Evolutionary conservation across 164 flowering plant species (phyloP), one percentile per base, ranked within the genome.

Genomic region (Paratinospora sagittata): DNA sequence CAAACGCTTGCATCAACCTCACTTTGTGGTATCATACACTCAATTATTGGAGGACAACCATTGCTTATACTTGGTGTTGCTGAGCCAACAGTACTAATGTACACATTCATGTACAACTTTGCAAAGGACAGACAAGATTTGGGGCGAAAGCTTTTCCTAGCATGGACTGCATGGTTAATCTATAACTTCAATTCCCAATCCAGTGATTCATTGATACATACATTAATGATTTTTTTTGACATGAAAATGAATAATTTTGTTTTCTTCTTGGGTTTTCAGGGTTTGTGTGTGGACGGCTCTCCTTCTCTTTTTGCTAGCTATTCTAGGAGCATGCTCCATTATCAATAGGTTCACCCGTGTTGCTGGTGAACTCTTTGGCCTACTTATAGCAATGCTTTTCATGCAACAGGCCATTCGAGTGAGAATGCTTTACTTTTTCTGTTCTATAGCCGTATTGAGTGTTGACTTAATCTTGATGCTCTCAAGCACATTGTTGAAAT

Each of bases 31-130:
- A 70, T 95, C 73, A 89, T 95, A 73, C 99, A 95, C 82, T 90
- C 99, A 8, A 79, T 95, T 62, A 34, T 95, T 75, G 99, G 99
- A 58, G 99, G 99, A n/a, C 99, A 95, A 80, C 99, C 99, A 27
- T 78, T 95, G 45, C 89, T 95, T n/a, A 92, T 95, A 74, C 88
- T 95, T 30, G 99, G 99, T 3, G 99, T 95, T 34, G 99, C 99
- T 13, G 98, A 95, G 76, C 99, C 99, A 64, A 95, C 99, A 0
- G 98, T 95, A 12, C 78, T 95, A 66, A 95, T 95, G 99, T 95
- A 95, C 80, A 95, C 94, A 10, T 95, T 91, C 76, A 90, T 95
- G 98, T 92, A 84, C 81, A 66, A 91, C 77, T 95, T 95, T 81
- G 98, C 83, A 0, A 92, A 92, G 78, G 97, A 90, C 72, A 76